Conservation (phyloP, 2,329 filamentous ascomycete genomes). For the Cladophialophora bantiana region DNA sequence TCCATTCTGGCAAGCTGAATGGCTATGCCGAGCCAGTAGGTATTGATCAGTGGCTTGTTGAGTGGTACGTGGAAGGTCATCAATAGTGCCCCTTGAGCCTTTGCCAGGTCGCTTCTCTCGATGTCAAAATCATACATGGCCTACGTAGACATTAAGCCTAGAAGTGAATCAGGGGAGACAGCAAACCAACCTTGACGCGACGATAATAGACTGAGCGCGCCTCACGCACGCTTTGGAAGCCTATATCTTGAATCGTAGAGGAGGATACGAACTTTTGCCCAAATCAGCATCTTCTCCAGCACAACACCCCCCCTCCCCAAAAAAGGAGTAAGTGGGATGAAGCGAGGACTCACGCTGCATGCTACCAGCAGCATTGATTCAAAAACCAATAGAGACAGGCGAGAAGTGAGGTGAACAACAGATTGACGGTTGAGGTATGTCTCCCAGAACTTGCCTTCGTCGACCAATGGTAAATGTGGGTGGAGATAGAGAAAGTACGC, state of each 20-base stretch:
- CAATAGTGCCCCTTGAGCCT: slow-evolving; percentile 45
- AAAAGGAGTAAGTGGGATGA: not conserved
- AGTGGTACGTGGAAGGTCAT: slow-evolving; percentile 51
- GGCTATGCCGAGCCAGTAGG: slow-evolving; percentile 57
- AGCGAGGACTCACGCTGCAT: slow-evolving; percentile 10
- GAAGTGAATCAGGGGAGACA: not conserved
- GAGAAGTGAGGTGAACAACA: not conserved
- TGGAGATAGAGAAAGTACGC: slow-evolving; percentile 46
- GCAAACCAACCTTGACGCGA: slow-evolving; percentile 27
- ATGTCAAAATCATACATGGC: slow-evolving; percentile 33
- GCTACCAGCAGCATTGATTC: slow-evolving; percentile 40
- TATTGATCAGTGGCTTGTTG: slow-evolving; percentile 43
- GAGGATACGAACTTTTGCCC: slow-evolving; percentile 8
- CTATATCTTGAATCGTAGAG: slow-evolving; percentile 4
- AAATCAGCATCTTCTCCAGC: not conserved
- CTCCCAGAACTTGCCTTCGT: slow-evolving; percentile 33
- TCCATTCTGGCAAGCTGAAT: slow-evolving; percentile 59
- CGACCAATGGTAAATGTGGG: slow-evolving; percentile 43
- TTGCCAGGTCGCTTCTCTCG: slow-evolving; percentile 34
- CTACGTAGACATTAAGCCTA: not conserved
- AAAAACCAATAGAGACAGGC: slow-evolving; percentile 45
- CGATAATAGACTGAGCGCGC: slow-evolving; percentile 23
- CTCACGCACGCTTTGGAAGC: slow-evolving; percentile 20
- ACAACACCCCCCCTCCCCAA: not conserved
- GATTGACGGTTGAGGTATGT: not conserved